Base-by-base conservation (phyloP, 148 eudicot species). In the Cornus suecica region DNA sequence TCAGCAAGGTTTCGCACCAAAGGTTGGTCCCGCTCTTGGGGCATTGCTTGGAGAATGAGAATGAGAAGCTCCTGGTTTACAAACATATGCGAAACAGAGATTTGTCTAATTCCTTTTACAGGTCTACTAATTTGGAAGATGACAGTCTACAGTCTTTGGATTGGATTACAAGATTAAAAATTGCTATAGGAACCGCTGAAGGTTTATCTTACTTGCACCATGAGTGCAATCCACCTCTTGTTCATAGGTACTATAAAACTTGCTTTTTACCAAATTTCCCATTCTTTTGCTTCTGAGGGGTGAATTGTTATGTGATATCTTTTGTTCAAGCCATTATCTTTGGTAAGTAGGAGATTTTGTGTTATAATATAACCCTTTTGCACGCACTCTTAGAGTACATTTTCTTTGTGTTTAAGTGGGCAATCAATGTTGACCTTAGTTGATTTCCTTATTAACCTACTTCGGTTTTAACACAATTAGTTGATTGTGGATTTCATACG, bases 141-240 rank as follows among this genome's bases (percentile, higher is more conserved):
- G 77, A 28, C 10, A 54, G 56, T 42, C 62, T 81, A 51, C 80
- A 73, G 70, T 80, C 88, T 31, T 76, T 86, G 71, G 88, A 86
- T 78, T 86, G 88, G 88, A 86, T 86, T 26, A 86, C 88, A 34
- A 83, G 88, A 67, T 56, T 78, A 65, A 86, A 86, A 81, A 83
- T 86, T 79, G 88, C 86, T 13, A 86, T 67, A 10, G 88, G 84
- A 65, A 81, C 82, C 34, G 88, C 88, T 1, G 86, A 86, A 69
- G 88, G 71, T 70, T 66, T 86, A 52, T 58, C 69, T 30, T 86
- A 80, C 75, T 72, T 86, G 54, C 88, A 86, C 66, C 84, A 83
- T 63, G 88, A 86, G 64, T 86, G 86, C 67, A 73, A 31, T 42
- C 88, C 88, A 66, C 88, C 88, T 16, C 69, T 86, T 64, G 88